Conservation (phyloP, 805 yeast species). For the Monosporozyma yasuniensis region DNA sequence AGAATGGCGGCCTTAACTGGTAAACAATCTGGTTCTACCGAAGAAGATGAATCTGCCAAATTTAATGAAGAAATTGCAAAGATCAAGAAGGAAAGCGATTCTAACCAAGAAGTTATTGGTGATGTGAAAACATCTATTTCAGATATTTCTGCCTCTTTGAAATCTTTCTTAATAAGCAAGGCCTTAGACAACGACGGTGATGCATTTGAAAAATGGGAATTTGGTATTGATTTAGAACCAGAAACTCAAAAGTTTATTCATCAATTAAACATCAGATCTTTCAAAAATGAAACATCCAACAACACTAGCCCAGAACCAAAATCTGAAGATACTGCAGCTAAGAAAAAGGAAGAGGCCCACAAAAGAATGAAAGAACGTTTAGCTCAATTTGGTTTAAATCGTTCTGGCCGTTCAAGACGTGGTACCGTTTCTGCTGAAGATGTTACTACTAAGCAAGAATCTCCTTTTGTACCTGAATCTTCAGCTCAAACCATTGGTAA, state of each 20-base stretch:
- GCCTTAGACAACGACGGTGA: constrained; percentile 31
- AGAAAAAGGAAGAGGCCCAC: constrained; percentile 71
- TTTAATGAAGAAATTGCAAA: constrained; percentile 36
- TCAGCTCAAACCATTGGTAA: background rate
- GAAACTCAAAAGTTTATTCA: constrained; percentile 54
- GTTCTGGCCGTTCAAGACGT: constrained; percentile 3
- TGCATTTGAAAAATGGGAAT: constrained; percentile 67
- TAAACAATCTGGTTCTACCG: constrained; percentile 2
- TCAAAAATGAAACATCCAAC: constrained; percentile 25
- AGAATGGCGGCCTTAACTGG: constrained; percentile 85
- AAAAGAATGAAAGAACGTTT: constrained; percentile 78
- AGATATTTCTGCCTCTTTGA: constrained; percentile 40
- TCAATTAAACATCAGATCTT: constrained; percentile 33
- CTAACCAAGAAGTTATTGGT: constrained; percentile 49
- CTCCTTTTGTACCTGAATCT: constrained; percentile 5
- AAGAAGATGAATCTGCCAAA: constrained; percentile 5
- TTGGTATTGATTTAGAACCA: constrained; percentile 65
- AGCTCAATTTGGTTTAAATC: constrained; percentile 65
- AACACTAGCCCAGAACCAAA: background rate
- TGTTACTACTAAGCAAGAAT: background rate
- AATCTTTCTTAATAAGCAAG: constrained; percentile 24
- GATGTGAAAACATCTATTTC: constrained; percentile 66
- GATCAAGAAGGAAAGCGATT: constrained; percentile 42
- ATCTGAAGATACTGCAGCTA: constrained; percentile 65
- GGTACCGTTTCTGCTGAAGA: constrained; percentile 1